These are phyloP conservation scores for Fusarium foetens DNA, from an alignment of 2,329 filamentous ascomycete genomes.

Conservation along the genomic window DNA sequence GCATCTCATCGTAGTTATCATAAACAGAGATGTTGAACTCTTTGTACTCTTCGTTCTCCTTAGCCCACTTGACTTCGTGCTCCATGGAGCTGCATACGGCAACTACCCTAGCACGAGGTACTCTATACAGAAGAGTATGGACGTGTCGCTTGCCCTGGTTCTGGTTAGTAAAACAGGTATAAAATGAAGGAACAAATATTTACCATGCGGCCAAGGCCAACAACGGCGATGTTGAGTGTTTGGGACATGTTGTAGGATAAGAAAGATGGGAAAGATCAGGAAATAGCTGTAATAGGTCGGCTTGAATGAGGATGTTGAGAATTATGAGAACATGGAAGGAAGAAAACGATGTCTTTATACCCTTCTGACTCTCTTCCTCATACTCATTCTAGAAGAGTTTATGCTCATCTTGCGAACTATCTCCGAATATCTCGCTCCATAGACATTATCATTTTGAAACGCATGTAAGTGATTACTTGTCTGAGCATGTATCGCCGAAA, in stretches of 20 bases:
- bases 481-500: neutral
- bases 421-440: neutral
- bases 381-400: rapidly evolving
- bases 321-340: no score
- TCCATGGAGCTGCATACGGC: constrained; percentile 25
- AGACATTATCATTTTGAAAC: neutral
- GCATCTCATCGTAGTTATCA: constrained; percentile 29
- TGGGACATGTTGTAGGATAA: constrained; percentile 6
- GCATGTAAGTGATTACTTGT: rapidly evolving
- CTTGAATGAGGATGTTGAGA: no score
- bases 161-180: rapidly evolving
- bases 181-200: rapidly evolving
- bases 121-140: constrained; percentile 23
- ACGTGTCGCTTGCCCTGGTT: constrained; percentile 27
- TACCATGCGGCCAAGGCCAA: constrained; percentile 36
- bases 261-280: no score
- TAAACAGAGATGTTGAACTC: constrained; percentile 25
- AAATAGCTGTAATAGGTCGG: no score
- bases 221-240: constrained; percentile 26
- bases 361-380: neutral
- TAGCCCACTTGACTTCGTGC: constrained; percentile 23
- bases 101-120: constrained; percentile 25
- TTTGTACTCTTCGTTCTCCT: constrained; percentile 21
- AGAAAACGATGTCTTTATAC: rapidly evolving
- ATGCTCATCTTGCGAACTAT: neutral